Evolutionary conservation across 805 yeast species (phyloP), one percentile per base, ranked within the genome.

Genomic region (Cephaloascus fragrans): DNA sequence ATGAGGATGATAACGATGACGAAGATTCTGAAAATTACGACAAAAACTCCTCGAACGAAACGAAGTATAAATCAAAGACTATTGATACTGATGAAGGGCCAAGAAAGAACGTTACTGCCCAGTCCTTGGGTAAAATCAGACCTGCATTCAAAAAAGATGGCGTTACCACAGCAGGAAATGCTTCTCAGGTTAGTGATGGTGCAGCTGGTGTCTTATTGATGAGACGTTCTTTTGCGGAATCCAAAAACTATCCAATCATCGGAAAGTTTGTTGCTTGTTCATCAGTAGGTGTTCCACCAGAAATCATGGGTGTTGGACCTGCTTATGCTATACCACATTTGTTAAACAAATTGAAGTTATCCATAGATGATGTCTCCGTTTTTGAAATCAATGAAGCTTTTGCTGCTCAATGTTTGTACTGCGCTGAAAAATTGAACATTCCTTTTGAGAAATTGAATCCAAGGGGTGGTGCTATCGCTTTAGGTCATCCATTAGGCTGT

Each of bases 231-330:
- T 69, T 83, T 41, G 98, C 98, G 18, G 78, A 83, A 59, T 64
- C 72, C 50, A 63, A 80, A 42, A 80, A 82, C 32, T 71, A 83
- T 49, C 80, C 83, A 40, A 77, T 87, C 44, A 52, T 82, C 42
- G 98, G 81, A 45, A 85, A 84, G 67, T 90, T 76, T 50, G 77
- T 88, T 45, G 82, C 80, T 49, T 80, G 85, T 53, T 75, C 82
- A 48, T 68, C 80, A 32, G 90, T 83, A 41, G 98, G 98, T 51
- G 96, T 89, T 35, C 96, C 97, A 40, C 97, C 97, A 18, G 95
- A 87, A 63, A 77, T 89, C 44, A 90, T 90, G 98, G 98, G 97
- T 42, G 79, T 90, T 51, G 98, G 97, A 34, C 98, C 98, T 42
- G 97, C 95, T 19, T 77, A 74, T 51, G 98, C 97, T 43, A 89